Base-by-base conservation (phyloP, 345 rosid genomes). In the Jatropha curcas region DNA sequence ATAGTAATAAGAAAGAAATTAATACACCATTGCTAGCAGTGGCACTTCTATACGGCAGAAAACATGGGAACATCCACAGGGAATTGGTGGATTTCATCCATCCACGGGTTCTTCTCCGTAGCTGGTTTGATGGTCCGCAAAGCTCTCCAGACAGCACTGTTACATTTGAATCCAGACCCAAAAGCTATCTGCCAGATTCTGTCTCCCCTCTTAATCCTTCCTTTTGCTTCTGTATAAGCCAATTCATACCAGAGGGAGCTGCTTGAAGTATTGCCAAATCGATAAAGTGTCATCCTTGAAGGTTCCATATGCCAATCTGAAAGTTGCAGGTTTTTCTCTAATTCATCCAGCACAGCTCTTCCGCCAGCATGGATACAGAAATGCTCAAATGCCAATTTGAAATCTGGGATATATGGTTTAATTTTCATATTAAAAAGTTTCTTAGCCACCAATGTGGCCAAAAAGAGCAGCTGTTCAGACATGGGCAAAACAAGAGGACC, bases 51-150 rank as follows among this genome's bases (percentile, higher is more conserved):
- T 71, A 86, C 50, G 62, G 81, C 60, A 20, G 85, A 75, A 37
- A 80, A 39, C 28, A 62, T 82, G 5, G 85, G 84, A 58, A 80
- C 81, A 48, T 84, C 84, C 30, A 80, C 82, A 0, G 86, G 88
- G 79, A 84, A 84, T 14, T 78, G 48, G 58, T 82, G 68, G 62
- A 86, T 80, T 80, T 86, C 89, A 25, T 84, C 86, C 75, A 72
- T 82, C 89, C 87, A 86, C 14, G 86, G 87, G 68, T 66, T 86
- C 70, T 82, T 86, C 82, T 86, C 89, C 74, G 82, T 75, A 2
- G 75, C 79, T 1, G 88, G 86, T 57, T 78, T 73, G 25, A 82
- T 58, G 0, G 76, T 80, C 71, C 69, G 51, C 55, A 28, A 30
- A 41, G 67, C 74, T 51, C 46, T 31, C 61, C 69, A 65, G 31